phyloP scores from a whole-genome alignment of 2,329 filamentous ascomycete species.

The Penicillium sp. region DNA sequence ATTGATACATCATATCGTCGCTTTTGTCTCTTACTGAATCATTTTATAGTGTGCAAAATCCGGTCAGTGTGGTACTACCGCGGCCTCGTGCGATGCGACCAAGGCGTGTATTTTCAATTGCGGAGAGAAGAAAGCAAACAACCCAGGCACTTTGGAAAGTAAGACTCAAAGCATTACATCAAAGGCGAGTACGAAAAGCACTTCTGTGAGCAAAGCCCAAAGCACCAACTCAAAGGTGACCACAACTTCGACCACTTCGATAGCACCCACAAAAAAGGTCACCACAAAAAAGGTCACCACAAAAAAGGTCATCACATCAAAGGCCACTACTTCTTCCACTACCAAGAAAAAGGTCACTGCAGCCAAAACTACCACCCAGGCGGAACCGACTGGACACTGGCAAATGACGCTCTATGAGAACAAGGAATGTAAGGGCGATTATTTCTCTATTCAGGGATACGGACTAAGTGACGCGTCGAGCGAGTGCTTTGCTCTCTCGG shows the following conservation, averaged over 20 bases:
- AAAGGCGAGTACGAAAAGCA: neutral
- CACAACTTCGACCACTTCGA: neutral
- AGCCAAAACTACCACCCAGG: neutral
- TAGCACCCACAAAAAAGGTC: neutral
- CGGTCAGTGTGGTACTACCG: neutral
- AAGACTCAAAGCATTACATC: neutral
- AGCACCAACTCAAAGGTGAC: neutral
- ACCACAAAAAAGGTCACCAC: neutral
- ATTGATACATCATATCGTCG: neutral
- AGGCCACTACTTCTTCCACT: neutral
- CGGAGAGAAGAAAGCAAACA: neutral
- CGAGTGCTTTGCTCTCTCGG: neutral
- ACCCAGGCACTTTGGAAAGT: neutral
- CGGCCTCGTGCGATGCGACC: neutral
- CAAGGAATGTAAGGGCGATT: neutral
- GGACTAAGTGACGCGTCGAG: neutral
- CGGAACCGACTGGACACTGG: neutral
- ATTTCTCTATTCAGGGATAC: slow-evolving; percentile 1
- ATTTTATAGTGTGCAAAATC: neutral
- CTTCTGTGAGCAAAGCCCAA: neutral
- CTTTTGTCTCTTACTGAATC: neutral
- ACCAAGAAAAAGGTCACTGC: neutral
- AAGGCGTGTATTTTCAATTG: slow-evolving; percentile 2
- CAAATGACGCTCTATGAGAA: neutral
- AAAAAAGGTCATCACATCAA: neutral